A percentile compares a stretch with the other conserved stretches of the same genome.
Conservation (phyloP, 371 early-diverging fungal genomes). For the Coemansia sp. region DNA sequence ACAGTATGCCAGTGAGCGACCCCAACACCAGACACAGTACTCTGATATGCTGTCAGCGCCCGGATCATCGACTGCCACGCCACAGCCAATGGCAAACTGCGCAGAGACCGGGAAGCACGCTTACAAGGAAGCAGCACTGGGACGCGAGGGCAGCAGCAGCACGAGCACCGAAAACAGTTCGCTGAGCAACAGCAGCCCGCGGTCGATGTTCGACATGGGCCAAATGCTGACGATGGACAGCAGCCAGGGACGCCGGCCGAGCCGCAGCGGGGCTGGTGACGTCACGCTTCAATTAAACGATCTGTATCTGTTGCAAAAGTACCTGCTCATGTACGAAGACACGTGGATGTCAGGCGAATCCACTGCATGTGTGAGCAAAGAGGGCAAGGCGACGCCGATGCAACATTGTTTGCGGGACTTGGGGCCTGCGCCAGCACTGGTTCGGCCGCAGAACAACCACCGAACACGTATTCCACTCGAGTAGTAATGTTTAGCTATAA, state of each 20-base stretch:
- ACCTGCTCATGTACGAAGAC: constrained; percentile 34
- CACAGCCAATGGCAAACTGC: background rate
- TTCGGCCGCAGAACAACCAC: constrained; percentile 23
- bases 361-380: background rate
- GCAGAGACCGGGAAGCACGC: background rate
- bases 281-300: constrained; percentile 37
- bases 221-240: background rate
- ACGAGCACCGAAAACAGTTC: background rate
- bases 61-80: background rate
- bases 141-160: background rate
- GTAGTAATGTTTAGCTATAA: background rate
- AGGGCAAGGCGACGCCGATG: constrained; percentile 17
- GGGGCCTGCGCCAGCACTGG: constrained; percentile 27
- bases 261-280: constrained; percentile 2
- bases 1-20: background rate
- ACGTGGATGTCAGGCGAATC: constrained; percentile 32
- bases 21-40: background rate
- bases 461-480: constrained; percentile 20
- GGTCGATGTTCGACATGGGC: constrained; percentile 32
- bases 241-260: background rate
- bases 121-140: background rate
- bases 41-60: background rate
- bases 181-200: constrained; percentile 16
- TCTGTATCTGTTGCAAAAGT: constrained; percentile 46
- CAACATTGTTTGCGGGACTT: constrained; percentile 15